Evolutionary conservation across 2,329 filamentous ascomycete species (phyloP).

Genomic region (Nothophaeocryptopus gaeumannii): DNA sequence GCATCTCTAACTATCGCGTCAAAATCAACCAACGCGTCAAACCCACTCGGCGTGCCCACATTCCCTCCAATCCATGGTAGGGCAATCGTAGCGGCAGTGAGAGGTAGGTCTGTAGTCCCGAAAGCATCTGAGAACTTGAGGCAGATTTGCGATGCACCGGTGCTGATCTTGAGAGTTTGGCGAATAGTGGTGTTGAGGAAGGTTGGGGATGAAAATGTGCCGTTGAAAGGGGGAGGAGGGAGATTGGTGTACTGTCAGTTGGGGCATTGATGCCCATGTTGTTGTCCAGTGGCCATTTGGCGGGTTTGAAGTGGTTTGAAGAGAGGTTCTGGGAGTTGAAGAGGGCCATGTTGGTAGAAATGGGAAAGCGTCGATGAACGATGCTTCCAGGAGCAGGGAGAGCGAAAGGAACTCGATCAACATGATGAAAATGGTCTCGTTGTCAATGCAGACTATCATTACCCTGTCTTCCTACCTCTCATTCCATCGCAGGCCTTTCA

Average conservation of each 20-base stretch:
- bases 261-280: conserved; percentile 65
- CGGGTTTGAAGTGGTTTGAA: conserved; percentile 11
- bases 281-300: conserved; percentile 55
- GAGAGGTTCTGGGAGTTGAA: background rate
- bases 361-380: background rate
- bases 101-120: conserved; percentile 57
- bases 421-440: background rate
- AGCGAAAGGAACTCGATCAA: background rate
- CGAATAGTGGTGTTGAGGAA: conserved; percentile 64
- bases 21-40: conserved; percentile 63
- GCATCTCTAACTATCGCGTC: conserved; percentile 56
- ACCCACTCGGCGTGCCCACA: conserved; percentile 40
- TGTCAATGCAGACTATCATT: too few species aligned
- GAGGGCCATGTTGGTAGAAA: background rate
- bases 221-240: conserved; percentile 59
- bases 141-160: conserved; percentile 56
- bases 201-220: conserved; percentile 43
- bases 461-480: too few species aligned
- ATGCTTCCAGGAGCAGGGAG: background rate
- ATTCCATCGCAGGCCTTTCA: too few species aligned
- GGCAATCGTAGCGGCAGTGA: conserved; percentile 59
- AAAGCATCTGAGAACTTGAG: conserved; percentile 66
- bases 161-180: conserved; percentile 62
- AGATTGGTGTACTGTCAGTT: conserved; percentile 60
- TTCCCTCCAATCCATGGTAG: conserved; percentile 60